phyloP scores from a whole-genome alignment of 2,329 filamentous ascomycete species.

The Pleomassaria siparia region DNA sequence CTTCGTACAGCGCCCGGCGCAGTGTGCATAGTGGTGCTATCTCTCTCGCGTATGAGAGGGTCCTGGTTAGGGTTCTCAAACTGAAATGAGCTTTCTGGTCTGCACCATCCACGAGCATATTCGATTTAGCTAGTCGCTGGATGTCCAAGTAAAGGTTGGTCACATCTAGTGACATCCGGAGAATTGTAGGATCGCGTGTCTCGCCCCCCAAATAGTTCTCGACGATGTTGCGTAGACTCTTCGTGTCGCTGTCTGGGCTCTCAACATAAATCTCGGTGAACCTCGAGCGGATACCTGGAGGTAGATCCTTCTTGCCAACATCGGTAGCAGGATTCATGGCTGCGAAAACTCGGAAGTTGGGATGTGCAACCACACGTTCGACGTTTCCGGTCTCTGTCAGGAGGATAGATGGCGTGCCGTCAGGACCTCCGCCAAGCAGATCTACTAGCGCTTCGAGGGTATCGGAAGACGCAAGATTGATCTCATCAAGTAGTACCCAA shows the following conservation, averaged over 20 bases:
- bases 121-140: constrained; percentile 77
- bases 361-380: constrained; percentile 84
- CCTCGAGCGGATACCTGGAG: constrained; percentile 81
- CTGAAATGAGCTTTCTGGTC: constrained; percentile 97
- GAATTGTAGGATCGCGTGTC: constrained; percentile 65
- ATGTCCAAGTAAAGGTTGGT: constrained; percentile 86
- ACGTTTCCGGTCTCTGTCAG: constrained; percentile 93
- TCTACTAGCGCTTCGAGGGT: constrained; percentile 93
- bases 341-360: constrained; percentile 92
- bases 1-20: constrained; percentile 85
- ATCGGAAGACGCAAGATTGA: constrained; percentile 93
- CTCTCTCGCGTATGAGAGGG: constrained; percentile 82
- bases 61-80: constrained; percentile 87
- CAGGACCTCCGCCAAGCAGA: constrained; percentile 72
- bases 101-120: constrained; percentile 87
- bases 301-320: constrained; percentile 91
- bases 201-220: constrained; percentile 77
- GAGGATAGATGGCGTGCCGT: constrained; percentile 76
- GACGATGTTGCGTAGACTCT: constrained; percentile 85
- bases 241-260: constrained; percentile 82
- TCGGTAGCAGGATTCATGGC: constrained; percentile 99
- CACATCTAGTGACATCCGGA: constrained; percentile 75
- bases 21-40: constrained; percentile 83
- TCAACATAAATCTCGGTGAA: constrained; percentile 97
- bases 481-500: constrained; percentile 96